phyloP scores from a whole-genome alignment of 108 stramenopile species.

The Cafeteria roenbergensis region DNA sequence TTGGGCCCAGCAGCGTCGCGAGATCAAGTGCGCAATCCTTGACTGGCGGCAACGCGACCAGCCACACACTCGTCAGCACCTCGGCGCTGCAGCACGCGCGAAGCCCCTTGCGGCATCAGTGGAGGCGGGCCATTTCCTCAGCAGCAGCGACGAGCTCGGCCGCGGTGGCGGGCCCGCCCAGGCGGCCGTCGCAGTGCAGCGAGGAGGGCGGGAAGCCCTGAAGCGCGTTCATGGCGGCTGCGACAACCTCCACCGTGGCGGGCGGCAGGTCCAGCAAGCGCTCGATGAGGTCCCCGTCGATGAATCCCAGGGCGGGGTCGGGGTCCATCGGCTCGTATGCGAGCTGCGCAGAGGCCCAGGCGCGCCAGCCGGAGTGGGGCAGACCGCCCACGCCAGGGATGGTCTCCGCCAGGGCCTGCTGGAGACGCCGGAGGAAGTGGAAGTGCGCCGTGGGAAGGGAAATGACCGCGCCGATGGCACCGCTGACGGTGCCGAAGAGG shows the following conservation, averaged over 20 bases:
- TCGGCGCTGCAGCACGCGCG: too few relatives aligned
- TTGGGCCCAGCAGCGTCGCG: too few relatives aligned
- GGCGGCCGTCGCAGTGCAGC: not conserved
- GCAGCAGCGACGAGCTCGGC: not conserved
- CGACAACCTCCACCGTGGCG: conserved; percentile 22
- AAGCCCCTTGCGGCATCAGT: too few relatives aligned
- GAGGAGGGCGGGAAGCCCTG: not conserved
- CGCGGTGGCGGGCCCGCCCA: not conserved
- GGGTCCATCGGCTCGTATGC: conserved; percentile 44
- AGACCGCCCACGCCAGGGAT: conserved; percentile 70
- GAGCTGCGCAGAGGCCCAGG: conserved; percentile 18
- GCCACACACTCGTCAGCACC: too few relatives aligned
- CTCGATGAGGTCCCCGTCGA: conserved; percentile 89
- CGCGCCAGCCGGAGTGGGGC: conserved; percentile 63
- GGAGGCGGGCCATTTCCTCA: not conserved
- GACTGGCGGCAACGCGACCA: too few relatives aligned
- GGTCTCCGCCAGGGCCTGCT: conserved; percentile 53
- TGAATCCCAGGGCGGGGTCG: conserved; percentile 60
- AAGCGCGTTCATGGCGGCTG: not conserved
- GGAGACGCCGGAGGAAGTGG: conserved; percentile 63
- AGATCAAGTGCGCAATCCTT: too few relatives aligned
- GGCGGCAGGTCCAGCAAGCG: conserved; percentile 67
- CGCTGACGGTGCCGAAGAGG: conserved; percentile 82
- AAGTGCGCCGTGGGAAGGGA: conserved; percentile 65
- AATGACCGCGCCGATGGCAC: conserved; percentile 72